Base-by-base conservation (phyloP, 2,329 filamentous ascomycete genomes). In the Xylaria sp. region DNA sequence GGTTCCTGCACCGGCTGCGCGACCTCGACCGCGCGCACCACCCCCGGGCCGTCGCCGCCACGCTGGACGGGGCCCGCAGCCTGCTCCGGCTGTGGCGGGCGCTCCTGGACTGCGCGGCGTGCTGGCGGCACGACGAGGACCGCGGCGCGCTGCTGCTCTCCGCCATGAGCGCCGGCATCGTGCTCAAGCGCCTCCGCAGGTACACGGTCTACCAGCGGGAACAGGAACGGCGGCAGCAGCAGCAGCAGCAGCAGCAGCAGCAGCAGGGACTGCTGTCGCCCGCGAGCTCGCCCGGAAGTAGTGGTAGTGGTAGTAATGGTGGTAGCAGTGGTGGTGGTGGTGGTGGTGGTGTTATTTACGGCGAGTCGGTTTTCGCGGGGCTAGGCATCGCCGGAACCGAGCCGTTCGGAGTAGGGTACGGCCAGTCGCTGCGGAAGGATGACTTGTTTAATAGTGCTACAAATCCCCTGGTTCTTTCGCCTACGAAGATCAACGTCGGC, bases 401-500 rank as follows among this genome's bases (percentile, higher is more conserved):
- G 16, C 16, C 29, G 29, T 7, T 11, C 29, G 16, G 29, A 13
- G 11, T 13, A 34, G 16, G 9, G 3, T 13, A 34, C 29, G 29
- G 11, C 11, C 8, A 34, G 29, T 13, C 29, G 16, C 16, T 34
- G 11, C 11, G 29, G 17, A 2, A 50, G n/a, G 18, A 44, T 9
- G 39, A 39, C n/a, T 13, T 20, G 19, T n/a, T n/a, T n/a, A n/a
- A 26, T 20, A 2, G 8, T 7, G 13, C 16, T 26, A 3, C 29
- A 22, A 9, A 50, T 50, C 24, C 17, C 39, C 19, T n/a, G n/a
- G n/a, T n/a, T n/a, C n/a, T n/a, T n/a, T 29, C 47, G 18, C 39
- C 47, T 16, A 50, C 39, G 39, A 50, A 50, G 19, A 50, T 50
- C n/a, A 37, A 19, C 2, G 40, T 50, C 7, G 26, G 29, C 6